phyloP scores from a whole-genome alignment of 768 basidiomycete genomes.

The Boletus speciosus region DNA sequence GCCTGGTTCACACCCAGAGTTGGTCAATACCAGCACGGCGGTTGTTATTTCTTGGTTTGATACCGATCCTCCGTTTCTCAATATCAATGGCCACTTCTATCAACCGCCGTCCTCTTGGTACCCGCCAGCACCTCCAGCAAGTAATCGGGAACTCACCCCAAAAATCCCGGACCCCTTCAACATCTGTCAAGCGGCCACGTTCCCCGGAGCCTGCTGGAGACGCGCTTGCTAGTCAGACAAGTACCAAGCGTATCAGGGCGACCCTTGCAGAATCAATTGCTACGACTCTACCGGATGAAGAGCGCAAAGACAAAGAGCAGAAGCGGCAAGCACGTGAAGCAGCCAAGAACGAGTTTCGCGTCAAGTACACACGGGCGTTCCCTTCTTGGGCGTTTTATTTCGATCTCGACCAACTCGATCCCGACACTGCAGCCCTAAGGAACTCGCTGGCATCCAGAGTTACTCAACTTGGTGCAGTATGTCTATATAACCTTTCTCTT shows the following conservation, averaged over 20 bases:
- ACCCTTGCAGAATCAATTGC: slow-evolving; percentile 20
- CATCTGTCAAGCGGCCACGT: slow-evolving; percentile 44
- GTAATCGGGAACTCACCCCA: slow-evolving; percentile 34
- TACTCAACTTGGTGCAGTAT: slow-evolving; percentile 70
- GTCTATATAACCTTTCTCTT: slow-evolving; percentile 30
- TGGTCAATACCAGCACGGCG: not conserved
- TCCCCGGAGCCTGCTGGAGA: slow-evolving; percentile 48
- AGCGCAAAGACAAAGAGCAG: slow-evolving; percentile 45
- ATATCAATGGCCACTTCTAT: slow-evolving; percentile 40
- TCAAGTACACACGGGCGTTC: slow-evolving; percentile 84
- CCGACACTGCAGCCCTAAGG: slow-evolving; percentile 34
- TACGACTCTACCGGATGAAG: slow-evolving; percentile 31
- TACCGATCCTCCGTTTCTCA: not conserved
- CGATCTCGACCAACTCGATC: slow-evolving; percentile 54
- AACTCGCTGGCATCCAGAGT: slow-evolving; percentile 54
- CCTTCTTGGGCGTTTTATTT: slow-evolving; percentile 84
- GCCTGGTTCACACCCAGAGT: not conserved
- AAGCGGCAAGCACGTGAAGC: slow-evolving; percentile 50
- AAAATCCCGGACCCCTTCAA: slow-evolving; percentile 32
- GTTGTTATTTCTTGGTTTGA: slow-evolving; percentile 5
- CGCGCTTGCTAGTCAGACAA: slow-evolving; percentile 14
- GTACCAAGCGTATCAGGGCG: slow-evolving; percentile 46
- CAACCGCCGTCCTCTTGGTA: slow-evolving; percentile 47
- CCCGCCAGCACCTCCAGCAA: slow-evolving; percentile 39
- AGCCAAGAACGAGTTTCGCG: slow-evolving; percentile 66